Conservation (phyloP, 495 filamentous ascomycete genomes). For the Hypoxylon perforatum region DNA sequence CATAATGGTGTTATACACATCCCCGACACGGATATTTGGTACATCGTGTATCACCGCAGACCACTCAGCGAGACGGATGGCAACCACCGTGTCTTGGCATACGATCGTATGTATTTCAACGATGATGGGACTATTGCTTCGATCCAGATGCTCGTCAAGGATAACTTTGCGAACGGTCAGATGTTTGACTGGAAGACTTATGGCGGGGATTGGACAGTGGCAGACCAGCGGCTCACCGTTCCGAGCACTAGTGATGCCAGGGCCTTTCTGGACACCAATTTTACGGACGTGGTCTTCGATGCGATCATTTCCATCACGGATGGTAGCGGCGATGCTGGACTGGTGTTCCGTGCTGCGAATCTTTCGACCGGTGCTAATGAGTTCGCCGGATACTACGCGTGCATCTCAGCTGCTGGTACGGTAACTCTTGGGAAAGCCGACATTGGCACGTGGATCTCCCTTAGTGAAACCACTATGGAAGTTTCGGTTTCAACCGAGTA, state of each 20-base stretch:
- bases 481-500: slow-evolving; percentile 21
- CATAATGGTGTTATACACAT: slow-evolving; percentile 57
- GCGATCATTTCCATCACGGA: slow-evolving; percentile 34
- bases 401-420: slow-evolving; percentile 24
- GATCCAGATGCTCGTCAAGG: slow-evolving; percentile 55
- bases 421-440: slow-evolving; percentile 30
- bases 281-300: slow-evolving; percentile 40
- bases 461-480: slow-evolving; percentile 7
- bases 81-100: slow-evolving; percentile 58
- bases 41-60: slow-evolving; percentile 62
- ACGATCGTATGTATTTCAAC: slow-evolving; percentile 62
- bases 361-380: not conserved
- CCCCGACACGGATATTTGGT: slow-evolving; percentile 57
- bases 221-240: slow-evolving; percentile 22
- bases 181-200: slow-evolving; percentile 46
- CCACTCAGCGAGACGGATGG: slow-evolving; percentile 53
- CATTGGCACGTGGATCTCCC: slow-evolving; percentile 11
- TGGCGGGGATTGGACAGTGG: slow-evolving; percentile 31
- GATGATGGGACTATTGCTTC: slow-evolving; percentile 53
- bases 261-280: slow-evolving; percentile 50
- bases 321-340: slow-evolving; percentile 36
- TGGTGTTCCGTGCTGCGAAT: slow-evolving; percentile 41
- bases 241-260: slow-evolving; percentile 15
- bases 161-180: slow-evolving; percentile 49
- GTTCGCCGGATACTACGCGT: slow-evolving; percentile 36